Conservation (phyloP, 352 stramenopile species). For the Pythium oligandrum region DNA sequence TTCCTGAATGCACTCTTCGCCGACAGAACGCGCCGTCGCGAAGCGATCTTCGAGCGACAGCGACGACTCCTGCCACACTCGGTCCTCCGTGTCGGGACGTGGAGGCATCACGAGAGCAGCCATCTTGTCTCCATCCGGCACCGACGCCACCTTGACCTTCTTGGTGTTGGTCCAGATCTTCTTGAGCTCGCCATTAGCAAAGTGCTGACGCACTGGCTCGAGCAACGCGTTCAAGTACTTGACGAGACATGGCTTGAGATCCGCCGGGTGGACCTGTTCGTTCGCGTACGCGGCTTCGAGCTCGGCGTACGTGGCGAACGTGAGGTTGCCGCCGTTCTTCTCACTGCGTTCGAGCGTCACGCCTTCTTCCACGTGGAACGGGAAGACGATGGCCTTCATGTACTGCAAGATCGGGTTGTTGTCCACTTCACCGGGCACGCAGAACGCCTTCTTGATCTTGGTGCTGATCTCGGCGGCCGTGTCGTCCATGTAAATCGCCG, state of each 20-base stretch:
- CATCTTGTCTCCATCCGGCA: slow-evolving; percentile 68
- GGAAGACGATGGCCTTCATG: slow-evolving; percentile 95
- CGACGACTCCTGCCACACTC: slow-evolving; percentile 69
- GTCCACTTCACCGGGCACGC: slow-evolving; percentile 83
- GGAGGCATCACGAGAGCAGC: slow-evolving; percentile 54
- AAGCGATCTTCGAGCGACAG: slow-evolving; percentile 82
- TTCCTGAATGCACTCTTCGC: slow-evolving; percentile 92
- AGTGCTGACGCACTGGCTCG: slow-evolving; percentile 96
- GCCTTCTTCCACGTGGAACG: slow-evolving; percentile 49
- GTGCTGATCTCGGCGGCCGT: slow-evolving; percentile 90
- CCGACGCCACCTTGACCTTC: slow-evolving; percentile 71
- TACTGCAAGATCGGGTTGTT: slow-evolving; percentile 96
- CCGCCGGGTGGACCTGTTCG: slow-evolving; percentile 93
- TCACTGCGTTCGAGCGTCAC: slow-evolving; percentile 78
- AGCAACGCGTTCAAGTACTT: slow-evolving; percentile 93
- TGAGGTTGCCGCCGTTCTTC: slow-evolving; percentile 79
- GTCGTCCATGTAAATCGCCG: slow-evolving; percentile 98
- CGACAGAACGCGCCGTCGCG: slow-evolving; percentile 77
- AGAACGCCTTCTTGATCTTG: slow-evolving; percentile 99
- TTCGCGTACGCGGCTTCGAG: slow-evolving; percentile 90
- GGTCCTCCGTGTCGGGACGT: slow-evolving; percentile 54
- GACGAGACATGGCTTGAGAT: slow-evolving; percentile 94
- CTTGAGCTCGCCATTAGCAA: slow-evolving; percentile 92
- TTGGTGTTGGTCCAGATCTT: slow-evolving; percentile 94
- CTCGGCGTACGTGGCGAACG: slow-evolving; percentile 88